Base-by-base conservation (phyloP, 2,329 filamentous ascomycete genomes). In the Rhynchosporium graminicola region DNA sequence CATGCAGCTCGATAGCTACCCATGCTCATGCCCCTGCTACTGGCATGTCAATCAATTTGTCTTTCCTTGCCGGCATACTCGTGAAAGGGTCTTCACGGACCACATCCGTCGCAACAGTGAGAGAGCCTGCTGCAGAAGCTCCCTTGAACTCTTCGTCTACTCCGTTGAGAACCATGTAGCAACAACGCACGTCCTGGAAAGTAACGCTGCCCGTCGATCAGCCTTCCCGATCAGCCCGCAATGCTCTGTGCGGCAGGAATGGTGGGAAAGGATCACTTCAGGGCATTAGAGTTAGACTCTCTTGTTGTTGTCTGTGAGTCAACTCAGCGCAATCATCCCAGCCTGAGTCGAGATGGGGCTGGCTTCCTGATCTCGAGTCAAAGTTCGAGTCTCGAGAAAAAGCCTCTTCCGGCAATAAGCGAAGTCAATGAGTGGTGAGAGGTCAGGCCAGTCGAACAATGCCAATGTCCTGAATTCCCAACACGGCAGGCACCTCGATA, bases 1-100 rank as follows among this genome's bases (percentile, higher is more conserved):
- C 42, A 60, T 67, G 64, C 64, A 67, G 29, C 60, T 60, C 64
- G 65, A 67, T 69, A 68, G 64, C 65, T 65, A 66, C 63, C 63
- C 67, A 57, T 60, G 42, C 42, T n/a, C 13, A 15, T 43, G 42
- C 42, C 42, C 42, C 6, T 43, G 42, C 42, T 7, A 3, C 5
- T 43, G 8, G 3, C 42, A 10, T 60, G 64, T 63, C 60, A 59
- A 63, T 64, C 57, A 61, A 63, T 61, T 62, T 45, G 57, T 57
- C 57, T 59, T 61, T 46, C 1, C 63, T 66, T 64, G 62, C 65
- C 63, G 64, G 64, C 63, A 69, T 62, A 58, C 59, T 55, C 62
- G 59, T 59, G 54, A 51, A 57, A 50, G 55, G 62, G 56, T 64
- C 65, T 51, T 20, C 63, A 60, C 65, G 52, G 64, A 58, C 63